A percentile compares a stretch with the other conserved stretches of the same genome.
Conservation (phyloP, 2,329 filamentous ascomycete species). For the Colletotrichum orchidophilum region DNA sequence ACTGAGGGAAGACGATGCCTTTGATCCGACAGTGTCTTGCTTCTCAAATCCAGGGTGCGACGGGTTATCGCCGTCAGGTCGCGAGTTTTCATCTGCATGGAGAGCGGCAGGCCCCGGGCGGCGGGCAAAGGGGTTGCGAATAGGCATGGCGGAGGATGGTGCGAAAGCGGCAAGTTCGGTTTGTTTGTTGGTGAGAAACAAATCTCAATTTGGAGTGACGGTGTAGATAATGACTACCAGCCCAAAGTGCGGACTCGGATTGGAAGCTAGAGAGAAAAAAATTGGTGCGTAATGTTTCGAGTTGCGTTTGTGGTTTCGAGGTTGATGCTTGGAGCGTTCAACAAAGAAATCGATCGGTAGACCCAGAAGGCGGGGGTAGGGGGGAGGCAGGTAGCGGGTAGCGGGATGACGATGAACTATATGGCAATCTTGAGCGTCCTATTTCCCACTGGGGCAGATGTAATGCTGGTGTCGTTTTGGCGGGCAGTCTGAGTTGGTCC, state of each 20-base stretch:
- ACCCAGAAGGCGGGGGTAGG: constrained; percentile 10
- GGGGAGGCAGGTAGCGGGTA: constrained; percentile 13
- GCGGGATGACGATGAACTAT: constrained; percentile 30
- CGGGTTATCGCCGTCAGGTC: constrained; percentile 52
- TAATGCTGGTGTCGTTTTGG: neutral
- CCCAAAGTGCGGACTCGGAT: neutral
- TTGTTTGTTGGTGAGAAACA: neutral
- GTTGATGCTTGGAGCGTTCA: constrained; percentile 21
- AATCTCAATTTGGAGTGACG: neutral
- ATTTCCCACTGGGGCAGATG: constrained; percentile 12
- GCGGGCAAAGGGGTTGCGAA: constrained; percentile 77
- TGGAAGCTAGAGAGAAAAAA: neutral
- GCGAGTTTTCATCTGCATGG: constrained; percentile 63
- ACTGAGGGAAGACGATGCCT: constrained; percentile 69
- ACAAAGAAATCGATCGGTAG: constrained; percentile 22
- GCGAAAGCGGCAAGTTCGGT: constrained; percentile 1
- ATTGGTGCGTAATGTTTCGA: constrained; percentile 9
- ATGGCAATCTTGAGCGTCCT: constrained; percentile 19
- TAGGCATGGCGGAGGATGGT: constrained; percentile 62
- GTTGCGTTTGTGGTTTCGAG: constrained; percentile 17
- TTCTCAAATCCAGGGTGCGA: constrained; percentile 66
- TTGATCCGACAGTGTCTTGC: constrained; percentile 70
- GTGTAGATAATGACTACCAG: neutral
- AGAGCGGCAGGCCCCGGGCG: constrained; percentile 59
- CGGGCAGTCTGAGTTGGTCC: neutral